These are phyloP conservation scores for Neurospora sp. DNA, from an alignment of 495 filamentous ascomycete genomes.

Conservation along the genomic window DNA sequence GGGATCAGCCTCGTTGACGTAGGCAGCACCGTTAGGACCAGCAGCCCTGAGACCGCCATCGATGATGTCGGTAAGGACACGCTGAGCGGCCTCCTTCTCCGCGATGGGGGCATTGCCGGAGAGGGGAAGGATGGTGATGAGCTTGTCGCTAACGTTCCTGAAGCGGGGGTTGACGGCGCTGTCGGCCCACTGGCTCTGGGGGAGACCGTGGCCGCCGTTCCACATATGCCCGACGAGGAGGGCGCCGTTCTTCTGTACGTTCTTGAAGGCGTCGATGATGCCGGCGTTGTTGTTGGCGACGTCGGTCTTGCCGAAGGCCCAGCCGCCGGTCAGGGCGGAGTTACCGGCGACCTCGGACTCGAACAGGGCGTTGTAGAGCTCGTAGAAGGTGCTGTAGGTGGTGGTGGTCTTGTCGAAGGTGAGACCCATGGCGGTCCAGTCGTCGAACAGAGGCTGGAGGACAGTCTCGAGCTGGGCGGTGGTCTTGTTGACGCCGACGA, in stretches of 20 bases:
- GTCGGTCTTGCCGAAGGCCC: constrained; percentile 32
- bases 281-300: constrained; percentile 29
- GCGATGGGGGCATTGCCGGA: constrained; percentile 22
- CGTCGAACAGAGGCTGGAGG: constrained; percentile 35
- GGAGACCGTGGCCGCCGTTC: constrained; percentile 32
- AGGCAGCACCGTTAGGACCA: constrained; percentile 30
- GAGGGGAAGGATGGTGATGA: constrained; percentile 32
- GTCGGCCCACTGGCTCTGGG: constrained; percentile 17
- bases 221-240: constrained; percentile 42
- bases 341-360: constrained; percentile 33
- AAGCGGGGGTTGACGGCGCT: constrained; percentile 32
- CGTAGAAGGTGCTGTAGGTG: constrained; percentile 32
- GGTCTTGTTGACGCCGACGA: constrained; percentile 36
- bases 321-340: constrained; percentile 37
- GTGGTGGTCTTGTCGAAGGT: constrained; percentile 23
- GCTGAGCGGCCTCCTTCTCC: constrained; percentile 27
- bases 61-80: constrained; percentile 32
- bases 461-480: constrained; percentile 26
- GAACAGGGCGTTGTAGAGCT: constrained; percentile 38
- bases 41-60: constrained; percentile 35
- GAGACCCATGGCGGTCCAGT: constrained; percentile 28
- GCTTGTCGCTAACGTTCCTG: constrained; percentile 37
- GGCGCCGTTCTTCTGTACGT: constrained; percentile 20
- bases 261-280: constrained; percentile 32
- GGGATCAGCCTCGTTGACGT: constrained; percentile 42